phyloP scores from a whole-genome alignment of 495 filamentous ascomycete genomes.

The Hypoxylon subgilvum region DNA sequence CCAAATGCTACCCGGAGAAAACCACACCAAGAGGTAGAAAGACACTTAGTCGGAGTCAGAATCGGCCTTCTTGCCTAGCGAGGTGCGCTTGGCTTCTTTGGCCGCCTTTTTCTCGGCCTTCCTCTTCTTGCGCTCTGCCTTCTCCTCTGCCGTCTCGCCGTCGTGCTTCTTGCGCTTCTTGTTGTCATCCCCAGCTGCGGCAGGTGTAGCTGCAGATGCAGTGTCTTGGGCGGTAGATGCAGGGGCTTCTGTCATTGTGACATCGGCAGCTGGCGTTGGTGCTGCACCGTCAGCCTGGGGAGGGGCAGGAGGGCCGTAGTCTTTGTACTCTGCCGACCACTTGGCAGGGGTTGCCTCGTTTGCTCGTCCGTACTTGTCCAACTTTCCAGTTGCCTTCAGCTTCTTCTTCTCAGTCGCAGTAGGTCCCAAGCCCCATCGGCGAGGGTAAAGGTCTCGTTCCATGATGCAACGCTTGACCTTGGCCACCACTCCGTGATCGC shows the following conservation, averaged over 20 bases:
- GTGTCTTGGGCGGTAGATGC: constrained; percentile 39
- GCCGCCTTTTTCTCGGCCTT: constrained; percentile 77
- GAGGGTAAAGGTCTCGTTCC: constrained; percentile 96
- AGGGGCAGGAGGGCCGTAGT: constrained; percentile 68
- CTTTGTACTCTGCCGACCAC: constrained; percentile 89
- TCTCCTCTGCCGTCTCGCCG: constrained; percentile 77
- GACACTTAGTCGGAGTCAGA: constrained; percentile 38
- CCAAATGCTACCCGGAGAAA: constrained; percentile 29
- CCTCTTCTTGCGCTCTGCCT: constrained; percentile 74
- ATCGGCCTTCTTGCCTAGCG: constrained; percentile 40
- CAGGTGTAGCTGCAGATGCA: constrained; percentile 50
- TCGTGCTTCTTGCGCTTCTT: constrained; percentile 88
- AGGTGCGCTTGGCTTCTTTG: constrained; percentile 59
- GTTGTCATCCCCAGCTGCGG: constrained; percentile 46
- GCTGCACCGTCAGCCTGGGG: constrained; percentile 30
- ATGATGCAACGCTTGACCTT: constrained; percentile 99
- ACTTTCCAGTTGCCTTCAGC: constrained; percentile 95
- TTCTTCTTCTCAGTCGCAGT: constrained; percentile 96
- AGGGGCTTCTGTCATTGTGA: constrained; percentile 41
- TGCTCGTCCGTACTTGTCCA: constrained; percentile 92
- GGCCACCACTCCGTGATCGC: constrained; percentile 94
- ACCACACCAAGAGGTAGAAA: constrained; percentile 3
- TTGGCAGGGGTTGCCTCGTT: constrained; percentile 91
- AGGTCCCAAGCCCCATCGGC: constrained; percentile 92
- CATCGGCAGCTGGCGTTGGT: constrained; percentile 35